Base-by-base conservation (phyloP, 1,139 yeast genomes). In the Kodamaea ohmeri region DNA sequence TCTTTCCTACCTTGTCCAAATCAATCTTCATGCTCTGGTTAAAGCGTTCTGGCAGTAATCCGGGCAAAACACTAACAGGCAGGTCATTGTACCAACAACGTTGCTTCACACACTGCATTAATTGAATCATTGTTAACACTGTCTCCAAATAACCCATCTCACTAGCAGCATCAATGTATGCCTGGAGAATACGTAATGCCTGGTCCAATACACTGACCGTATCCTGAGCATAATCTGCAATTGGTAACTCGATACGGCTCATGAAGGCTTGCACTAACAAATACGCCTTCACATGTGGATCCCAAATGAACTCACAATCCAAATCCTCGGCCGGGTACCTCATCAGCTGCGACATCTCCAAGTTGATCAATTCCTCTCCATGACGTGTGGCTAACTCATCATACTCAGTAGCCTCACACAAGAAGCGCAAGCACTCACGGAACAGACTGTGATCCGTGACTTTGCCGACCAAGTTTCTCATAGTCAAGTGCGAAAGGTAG, bases 191-290 rank as follows among this genome's bases (percentile, higher is more conserved):
- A 76, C 98, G 96, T 52, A 94, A 70, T 4, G 95, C 80, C 63
- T 92, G 98, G 55, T 92, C 99, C 44, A 94, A 67, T 4, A 94
- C 95, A 0, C 97, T 83, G 15, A 89, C 79, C 0, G 96, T 89
- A 61, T 92, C 99, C 55, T 92, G 97, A 11, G 86, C 72, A 57
- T 94, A 94, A 67, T 92, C 99, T 1, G 96, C 94, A 54, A 94
- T 87, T 1, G 98, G 98, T 36, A 92, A 66, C 45, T 87, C 95
- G 9, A 85, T 74, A 41, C 96, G 70, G 42, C 84, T 76, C 76
- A 94, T 77, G 53, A 78, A 88, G 0, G 97, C 97, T 59, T 94
- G 97, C 11, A 92, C 58, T 43, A 92, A 71, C 48, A 92, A 68
- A 54, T 78, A 92, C 0, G 96, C 83, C 57, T 92, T 92, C 47